Percentiles rank a stretch among this genome's conserved stretches.
Conservation (phyloP, 1,284 basidiomycete genomes). For the Naganishia cerealis region DNA sequence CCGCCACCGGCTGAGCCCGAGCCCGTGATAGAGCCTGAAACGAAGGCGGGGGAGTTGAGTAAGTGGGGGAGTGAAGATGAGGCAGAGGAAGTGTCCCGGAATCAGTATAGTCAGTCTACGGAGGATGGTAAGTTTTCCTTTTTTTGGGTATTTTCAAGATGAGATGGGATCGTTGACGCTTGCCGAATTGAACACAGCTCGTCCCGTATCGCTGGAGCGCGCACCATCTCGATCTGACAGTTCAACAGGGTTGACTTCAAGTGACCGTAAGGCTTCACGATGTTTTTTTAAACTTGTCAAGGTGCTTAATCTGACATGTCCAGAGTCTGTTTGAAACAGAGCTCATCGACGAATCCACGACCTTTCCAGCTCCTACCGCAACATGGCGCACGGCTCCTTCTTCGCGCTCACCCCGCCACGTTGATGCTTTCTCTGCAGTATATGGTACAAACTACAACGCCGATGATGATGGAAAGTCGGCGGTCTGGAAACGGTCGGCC, state of each 20-base stretch:
- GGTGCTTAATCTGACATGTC: no score
- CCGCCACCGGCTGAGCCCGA: no score
- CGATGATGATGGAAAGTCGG: neutral
- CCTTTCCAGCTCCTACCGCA: no score
- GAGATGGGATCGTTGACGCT: neutral
- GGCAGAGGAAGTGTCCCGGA: neutral
- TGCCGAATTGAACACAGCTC: no score
- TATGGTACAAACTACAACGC: neutral
- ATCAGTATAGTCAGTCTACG: constrained; percentile 1
- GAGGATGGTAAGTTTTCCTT: neutral
- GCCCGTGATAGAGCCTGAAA: neutral
- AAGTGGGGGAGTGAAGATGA: neutral
- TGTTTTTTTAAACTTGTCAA: no score
- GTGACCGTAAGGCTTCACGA: no score
- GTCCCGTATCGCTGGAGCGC: no score
- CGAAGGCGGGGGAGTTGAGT: neutral
- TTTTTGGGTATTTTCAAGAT: neutral
- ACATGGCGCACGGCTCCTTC: neutral
- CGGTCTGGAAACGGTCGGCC: neutral
- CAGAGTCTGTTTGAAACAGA: no score
- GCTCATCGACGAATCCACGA: no score
- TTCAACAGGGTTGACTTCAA: no score
- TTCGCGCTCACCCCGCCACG: neutral
- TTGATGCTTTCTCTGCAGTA: no score
- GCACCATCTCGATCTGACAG: no score